phyloP scores from a whole-genome alignment of 2,329 filamentous ascomycete genomes.

The Metarhizium robertsii region DNA sequence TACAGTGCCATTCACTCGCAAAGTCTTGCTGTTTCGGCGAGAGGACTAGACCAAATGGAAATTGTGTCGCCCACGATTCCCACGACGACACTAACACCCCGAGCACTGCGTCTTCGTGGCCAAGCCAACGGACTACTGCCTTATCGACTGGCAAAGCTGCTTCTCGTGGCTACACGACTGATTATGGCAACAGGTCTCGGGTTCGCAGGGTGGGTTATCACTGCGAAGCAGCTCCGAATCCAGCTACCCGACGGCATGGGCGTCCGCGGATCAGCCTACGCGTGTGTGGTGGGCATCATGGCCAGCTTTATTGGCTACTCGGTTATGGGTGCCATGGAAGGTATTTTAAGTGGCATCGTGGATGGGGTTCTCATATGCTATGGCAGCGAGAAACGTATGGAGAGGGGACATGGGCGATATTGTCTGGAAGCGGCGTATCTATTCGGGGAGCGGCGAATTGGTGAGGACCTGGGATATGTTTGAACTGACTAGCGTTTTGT shows the following conservation, averaged over 20 bases:
- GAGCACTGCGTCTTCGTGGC: constrained; percentile 34
- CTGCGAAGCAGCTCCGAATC: constrained; percentile 67
- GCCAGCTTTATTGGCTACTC: constrained; percentile 94
- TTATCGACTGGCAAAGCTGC: constrained; percentile 82
- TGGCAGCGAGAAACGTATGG: constrained; percentile 73
- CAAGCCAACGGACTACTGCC: constrained; percentile 56
- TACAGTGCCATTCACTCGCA: constrained; percentile 92
- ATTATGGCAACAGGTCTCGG: constrained; percentile 86
- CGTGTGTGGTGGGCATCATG: constrained; percentile 86
- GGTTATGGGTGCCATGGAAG: constrained; percentile 82
- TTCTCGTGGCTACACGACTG: constrained; percentile 82
- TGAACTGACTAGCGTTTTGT: background rate
- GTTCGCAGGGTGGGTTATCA: constrained; percentile 94
- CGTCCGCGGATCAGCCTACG: constrained; percentile 76
- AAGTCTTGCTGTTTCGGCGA: constrained; percentile 65
- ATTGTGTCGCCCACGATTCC: constrained; percentile 66
- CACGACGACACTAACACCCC: constrained; percentile 60
- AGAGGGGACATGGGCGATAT: constrained; percentile 62
- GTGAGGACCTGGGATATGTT: constrained; percentile 9
- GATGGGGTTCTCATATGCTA: constrained; percentile 90
- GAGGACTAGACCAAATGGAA: constrained; percentile 71
- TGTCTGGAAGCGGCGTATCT: constrained; percentile 86
- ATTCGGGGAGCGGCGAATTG: constrained; percentile 57
- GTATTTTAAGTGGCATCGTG: constrained; percentile 75
- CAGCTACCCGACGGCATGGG: constrained; percentile 42